Conservation (phyloP, 345 rosid genomes). For the Eucalyptus cloeziana region DNA sequence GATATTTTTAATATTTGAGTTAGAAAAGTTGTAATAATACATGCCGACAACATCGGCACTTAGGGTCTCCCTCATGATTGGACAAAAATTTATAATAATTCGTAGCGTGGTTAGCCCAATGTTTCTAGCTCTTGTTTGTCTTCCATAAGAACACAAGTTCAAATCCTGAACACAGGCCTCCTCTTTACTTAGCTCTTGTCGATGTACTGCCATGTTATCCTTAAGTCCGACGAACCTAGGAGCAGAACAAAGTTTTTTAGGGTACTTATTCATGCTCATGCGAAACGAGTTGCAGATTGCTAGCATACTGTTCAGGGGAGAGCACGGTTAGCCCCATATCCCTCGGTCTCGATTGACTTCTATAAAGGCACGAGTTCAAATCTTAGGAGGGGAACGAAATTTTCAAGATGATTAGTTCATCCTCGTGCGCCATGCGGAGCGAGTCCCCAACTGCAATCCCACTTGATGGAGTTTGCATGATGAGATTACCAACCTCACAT, state of each 20-base stretch:
- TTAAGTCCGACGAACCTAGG: background rate
- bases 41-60: background rate
- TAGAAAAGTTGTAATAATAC: background rate
- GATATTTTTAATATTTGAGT: background rate
- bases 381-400: background rate
- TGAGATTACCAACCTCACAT: background rate
- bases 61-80: background rate
- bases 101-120: background rate
- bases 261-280: background rate
- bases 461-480: background rate
- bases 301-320: rapidly evolving
- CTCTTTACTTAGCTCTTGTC: background rate
- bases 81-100: background rate
- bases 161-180: background rate
- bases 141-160: background rate
- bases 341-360: too few species aligned
- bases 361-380: background rate
- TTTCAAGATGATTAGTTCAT: background rate
- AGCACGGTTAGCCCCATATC: background rate
- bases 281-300: rapidly evolving
- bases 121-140: background rate
- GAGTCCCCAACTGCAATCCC: background rate
- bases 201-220: background rate
- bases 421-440: background rate
- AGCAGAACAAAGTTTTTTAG: rapidly evolving